Evolutionary conservation across 2,329 filamentous ascomycete genomes (phyloP).

Genomic region (Phyllosticta citrichinensis): DNA sequence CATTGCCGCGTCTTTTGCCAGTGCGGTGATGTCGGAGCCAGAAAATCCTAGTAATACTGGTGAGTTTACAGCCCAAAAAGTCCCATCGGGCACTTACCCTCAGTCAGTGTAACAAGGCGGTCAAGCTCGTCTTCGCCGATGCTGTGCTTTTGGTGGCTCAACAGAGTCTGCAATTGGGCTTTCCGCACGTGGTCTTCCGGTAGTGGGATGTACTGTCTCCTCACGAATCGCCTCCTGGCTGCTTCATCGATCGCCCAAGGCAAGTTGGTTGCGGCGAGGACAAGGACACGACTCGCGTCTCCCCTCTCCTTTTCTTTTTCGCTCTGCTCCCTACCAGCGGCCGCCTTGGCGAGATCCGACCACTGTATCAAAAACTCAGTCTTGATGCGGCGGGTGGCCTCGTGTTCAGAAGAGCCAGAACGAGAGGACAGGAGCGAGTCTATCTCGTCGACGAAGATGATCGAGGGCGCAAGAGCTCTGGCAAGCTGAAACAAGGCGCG

Average conservation of each 20-base stretch:
- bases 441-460: slow-evolving; percentile 98
- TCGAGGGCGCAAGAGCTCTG: slow-evolving; percentile 79
- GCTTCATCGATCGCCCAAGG: slow-evolving; percentile 98
- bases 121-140: slow-evolving; percentile 63
- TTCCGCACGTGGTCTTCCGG: slow-evolving; percentile 76
- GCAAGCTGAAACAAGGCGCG: slow-evolving; percentile 85
- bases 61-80: neutral
- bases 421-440: slow-evolving; percentile 83
- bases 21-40: slow-evolving; percentile 88
- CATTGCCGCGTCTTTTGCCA: slow-evolving; percentile 98
- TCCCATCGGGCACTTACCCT: slow-evolving; percentile 49
- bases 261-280: slow-evolving; percentile 88
- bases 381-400: slow-evolving; percentile 88
- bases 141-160: slow-evolving; percentile 80
- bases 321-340: slow-evolving; percentile 67
- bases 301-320: slow-evolving; percentile 60
- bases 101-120: slow-evolving; percentile 66
- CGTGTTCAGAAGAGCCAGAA: slow-evolving; percentile 76
- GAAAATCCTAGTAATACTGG: slow-evolving; percentile 64
- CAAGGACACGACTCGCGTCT: slow-evolving; percentile 79
- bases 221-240: slow-evolving; percentile 78
- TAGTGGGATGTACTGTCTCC: slow-evolving; percentile 90
- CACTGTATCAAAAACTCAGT: slow-evolving; percentile 97
- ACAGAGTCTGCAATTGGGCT: slow-evolving; percentile 65
- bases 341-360: slow-evolving; percentile 86